Evolutionary conservation across 2,329 filamentous ascomycete species (phyloP).

Genomic region (Alternaria angustiovoidea): DNA sequence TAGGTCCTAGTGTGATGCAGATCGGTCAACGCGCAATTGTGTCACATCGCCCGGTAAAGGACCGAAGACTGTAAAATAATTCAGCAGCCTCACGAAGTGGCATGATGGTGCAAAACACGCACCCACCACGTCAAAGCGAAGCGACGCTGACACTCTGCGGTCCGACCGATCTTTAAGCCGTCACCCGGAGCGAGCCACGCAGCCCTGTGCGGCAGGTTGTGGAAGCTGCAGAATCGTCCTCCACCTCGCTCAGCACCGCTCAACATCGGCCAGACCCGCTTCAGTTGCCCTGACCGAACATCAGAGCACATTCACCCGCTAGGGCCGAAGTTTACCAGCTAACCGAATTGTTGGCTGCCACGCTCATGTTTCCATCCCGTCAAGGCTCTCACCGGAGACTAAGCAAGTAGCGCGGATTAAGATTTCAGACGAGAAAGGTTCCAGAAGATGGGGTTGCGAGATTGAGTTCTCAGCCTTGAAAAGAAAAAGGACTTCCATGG

Average conservation of each 20-base stretch:
- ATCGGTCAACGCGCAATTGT: constrained; percentile 10
- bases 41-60: constrained; percentile 16
- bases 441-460: constrained; percentile 9
- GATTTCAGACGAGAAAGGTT: constrained; percentile 15
- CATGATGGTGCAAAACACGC: constrained; percentile 1
- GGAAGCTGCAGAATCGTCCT: constrained; percentile 4
- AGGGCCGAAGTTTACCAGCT: constrained; percentile 5
- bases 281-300: constrained; percentile 12
- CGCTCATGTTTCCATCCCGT: background rate
- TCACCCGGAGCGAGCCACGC: constrained; percentile 6
- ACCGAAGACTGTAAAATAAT: constrained; percentile 7
- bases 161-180: constrained; percentile 9
- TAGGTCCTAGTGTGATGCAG: constrained; percentile 6
- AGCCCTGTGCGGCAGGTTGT: background rate
- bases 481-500: background rate
- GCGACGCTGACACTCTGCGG: background rate
- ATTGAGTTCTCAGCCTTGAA: background rate
- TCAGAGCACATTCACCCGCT: background rate
- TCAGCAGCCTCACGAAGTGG: constrained; percentile 6
- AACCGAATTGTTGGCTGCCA: constrained; percentile 7
- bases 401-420: constrained; percentile 13
- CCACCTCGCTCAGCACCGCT: constrained; percentile 12
- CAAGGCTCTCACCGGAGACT: constrained; percentile 7
- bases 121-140: background rate
- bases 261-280: constrained; percentile 19